These are phyloP conservation scores for Hymenoscyphus repandus DNA, from an alignment of 2,329 filamentous ascomycete species.

Conservation along the genomic window DNA sequence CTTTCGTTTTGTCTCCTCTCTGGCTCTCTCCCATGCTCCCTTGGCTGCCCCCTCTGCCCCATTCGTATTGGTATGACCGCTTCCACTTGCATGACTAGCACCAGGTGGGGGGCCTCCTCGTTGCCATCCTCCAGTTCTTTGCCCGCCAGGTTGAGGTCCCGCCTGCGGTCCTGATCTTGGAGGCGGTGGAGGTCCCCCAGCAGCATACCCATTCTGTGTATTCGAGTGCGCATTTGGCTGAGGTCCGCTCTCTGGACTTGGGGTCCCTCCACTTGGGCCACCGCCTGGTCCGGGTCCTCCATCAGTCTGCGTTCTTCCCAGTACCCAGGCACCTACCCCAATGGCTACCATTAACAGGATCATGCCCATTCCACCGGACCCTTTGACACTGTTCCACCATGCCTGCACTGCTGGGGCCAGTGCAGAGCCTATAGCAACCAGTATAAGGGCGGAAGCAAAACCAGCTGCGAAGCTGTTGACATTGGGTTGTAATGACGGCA, in stretches of 20 bases:
- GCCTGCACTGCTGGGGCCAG: conserved; percentile 67
- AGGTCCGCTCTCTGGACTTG: conserved; percentile 13
- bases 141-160: conserved; percentile 23
- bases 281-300: conserved; percentile 32
- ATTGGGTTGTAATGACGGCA: conserved; percentile 83
- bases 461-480: conserved; percentile 89
- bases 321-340: conserved; percentile 72
- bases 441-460: conserved; percentile 68
- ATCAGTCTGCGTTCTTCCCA: conserved; percentile 59
- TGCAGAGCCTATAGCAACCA: conserved; percentile 67
- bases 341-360: conserved; percentile 67
- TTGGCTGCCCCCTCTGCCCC: conserved; percentile 32
- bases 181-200: conserved; percentile 17
- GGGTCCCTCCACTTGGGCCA: conserved; percentile 13
- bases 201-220: conserved; percentile 22
- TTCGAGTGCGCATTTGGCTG: conserved; percentile 18
- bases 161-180: conserved; percentile 19
- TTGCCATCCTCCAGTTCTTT: conserved; percentile 21
- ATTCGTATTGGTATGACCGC: conserved; percentile 14
- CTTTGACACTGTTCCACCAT: conserved; percentile 68
- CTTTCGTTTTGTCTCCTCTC: conserved; percentile 46
- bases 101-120: conserved; percentile 17
- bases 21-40: conserved; percentile 61
- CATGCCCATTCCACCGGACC: conserved; percentile 68
- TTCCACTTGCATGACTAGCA: conserved; percentile 10